Evolutionary conservation across 2,329 filamentous ascomycete species (phyloP).

Genomic region (Fusarium nanum): DNA sequence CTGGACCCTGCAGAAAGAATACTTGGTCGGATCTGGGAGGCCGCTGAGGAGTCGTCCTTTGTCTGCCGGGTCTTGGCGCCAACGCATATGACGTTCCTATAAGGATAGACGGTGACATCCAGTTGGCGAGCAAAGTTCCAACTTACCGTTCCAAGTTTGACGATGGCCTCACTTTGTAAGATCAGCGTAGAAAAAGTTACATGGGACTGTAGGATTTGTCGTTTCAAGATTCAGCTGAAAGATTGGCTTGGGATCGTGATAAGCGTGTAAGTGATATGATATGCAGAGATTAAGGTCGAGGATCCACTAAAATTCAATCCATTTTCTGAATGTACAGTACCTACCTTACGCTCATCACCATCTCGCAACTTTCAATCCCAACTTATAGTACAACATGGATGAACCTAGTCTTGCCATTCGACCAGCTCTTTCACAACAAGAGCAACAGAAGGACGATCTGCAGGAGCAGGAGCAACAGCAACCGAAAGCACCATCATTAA

Average conservation of each 20-base stretch:
- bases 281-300: conserved; percentile 5
- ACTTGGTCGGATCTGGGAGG: conserved; percentile 24
- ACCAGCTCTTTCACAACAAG: conserved; percentile 1
- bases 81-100: conserved; percentile 33
- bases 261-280: conserved; percentile 25
- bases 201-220: neutral
- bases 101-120: conserved; percentile 11
- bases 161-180: conserved; percentile 31
- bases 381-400: conserved; percentile 38
- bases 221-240: conserved; percentile 1
- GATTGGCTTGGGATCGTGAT: conserved; percentile 21
- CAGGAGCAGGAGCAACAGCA: conserved; percentile 12
- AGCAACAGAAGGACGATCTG: neutral
- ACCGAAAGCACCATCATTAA: conserved; percentile 25
- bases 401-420: conserved; percentile 23
- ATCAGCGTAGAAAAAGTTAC: conserved; percentile 12
- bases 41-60: conserved; percentile 23
- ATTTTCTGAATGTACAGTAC: conserved; percentile 19
- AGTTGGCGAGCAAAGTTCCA: conserved; percentile 4
- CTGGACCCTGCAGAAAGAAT: conserved; percentile 30
- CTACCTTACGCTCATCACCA: conserved; percentile 18
- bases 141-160: neutral
- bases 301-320: conserved; percentile 25
- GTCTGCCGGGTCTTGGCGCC: conserved; percentile 28
- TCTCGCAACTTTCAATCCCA: conserved; percentile 33